phyloP scores from a whole-genome alignment of 2,329 filamentous ascomycete species.

The Acephala macrosclerotiorum region DNA sequence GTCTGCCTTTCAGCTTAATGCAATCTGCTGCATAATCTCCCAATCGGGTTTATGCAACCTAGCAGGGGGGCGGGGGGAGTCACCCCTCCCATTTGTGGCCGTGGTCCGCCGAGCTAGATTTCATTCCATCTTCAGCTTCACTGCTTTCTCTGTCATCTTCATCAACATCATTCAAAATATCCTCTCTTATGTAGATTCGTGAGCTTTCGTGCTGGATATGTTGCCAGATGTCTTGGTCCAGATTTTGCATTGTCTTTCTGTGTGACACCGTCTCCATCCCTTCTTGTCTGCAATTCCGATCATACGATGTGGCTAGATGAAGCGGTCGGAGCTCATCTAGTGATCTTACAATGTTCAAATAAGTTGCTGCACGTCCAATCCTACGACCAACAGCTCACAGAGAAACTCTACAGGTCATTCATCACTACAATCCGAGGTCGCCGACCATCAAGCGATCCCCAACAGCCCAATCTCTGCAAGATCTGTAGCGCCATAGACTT shows the following conservation, averaged over 20 bases:
- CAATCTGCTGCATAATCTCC: not conserved
- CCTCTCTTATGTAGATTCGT: not conserved
- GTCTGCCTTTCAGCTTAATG: no score
- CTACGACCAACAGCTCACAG: no score
- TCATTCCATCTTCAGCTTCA: not conserved
- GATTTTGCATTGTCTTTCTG: not conserved
- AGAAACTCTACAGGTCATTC: not conserved
- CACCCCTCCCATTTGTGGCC: not conserved
- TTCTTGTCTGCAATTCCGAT: no score
- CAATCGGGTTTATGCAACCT: not conserved
- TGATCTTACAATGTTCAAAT: no score
- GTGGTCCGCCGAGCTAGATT: not conserved
- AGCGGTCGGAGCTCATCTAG: no score
- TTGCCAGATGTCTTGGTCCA: not conserved
- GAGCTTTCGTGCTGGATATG: not conserved
- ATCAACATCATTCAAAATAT: not conserved
- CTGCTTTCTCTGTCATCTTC: not conserved
- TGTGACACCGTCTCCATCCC: no score
- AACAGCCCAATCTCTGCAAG: conserved; percentile 9
- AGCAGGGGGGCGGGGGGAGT: not conserved
- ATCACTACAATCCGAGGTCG: not conserved
- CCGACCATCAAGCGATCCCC: not conserved
- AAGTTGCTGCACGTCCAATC: no score
- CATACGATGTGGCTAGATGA: no score
- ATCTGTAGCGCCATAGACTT: conserved; percentile 8